Evolutionary conservation across 306 rosid species (phyloP), one percentile per base, ranked within the genome.

Genomic region (Sicyos baderoa): DNA sequence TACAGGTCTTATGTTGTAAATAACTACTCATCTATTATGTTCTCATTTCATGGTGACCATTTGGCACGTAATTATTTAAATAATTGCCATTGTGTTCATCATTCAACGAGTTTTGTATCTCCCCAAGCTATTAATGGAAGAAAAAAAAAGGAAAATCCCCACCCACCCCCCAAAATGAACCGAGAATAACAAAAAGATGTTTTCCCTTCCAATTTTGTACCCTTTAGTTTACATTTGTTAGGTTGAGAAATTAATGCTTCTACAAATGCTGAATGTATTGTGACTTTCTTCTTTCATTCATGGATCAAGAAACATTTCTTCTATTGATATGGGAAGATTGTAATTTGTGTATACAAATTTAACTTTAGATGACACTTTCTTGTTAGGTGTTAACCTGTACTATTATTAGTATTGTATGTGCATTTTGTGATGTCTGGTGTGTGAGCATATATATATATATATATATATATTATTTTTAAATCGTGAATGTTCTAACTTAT

Each of bases 1-100:
- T 70, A 81, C 82, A 78, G 61, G 54, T 88, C 94, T 91, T 85
- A 81, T 49, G 44, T 67, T 67, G 89, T 88, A 82, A 77, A 76
- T 75, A 35, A 23, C 70, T 75, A 52, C 40, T 37, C 50, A 5
- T 64, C 73, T 21, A 73, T 16, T 64, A 40, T 49, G 37, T 29
- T 54, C 49, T 73, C 75, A 57, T 78, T 76, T 44, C 47, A 21
- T 66, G 56, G 72, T 68, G 76, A 75, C 72, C 72, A 23, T 35
- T 52, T 62, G 79, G 81, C 77, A 44, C 79, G 55, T n/a, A 74
- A 63, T 78, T 55, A 70, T 70, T 53, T 57, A 70, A 80, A 86
- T 74, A 79, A 74, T 74, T 84, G 85, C 73, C 79, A 75, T 59
- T 55, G 54, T 21, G 77, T 77, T 79, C 66, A 56, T 77, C 77